Conservation (phyloP, 768 basidiomycete species). For the Rhodotorula taiwanensis region DNA sequence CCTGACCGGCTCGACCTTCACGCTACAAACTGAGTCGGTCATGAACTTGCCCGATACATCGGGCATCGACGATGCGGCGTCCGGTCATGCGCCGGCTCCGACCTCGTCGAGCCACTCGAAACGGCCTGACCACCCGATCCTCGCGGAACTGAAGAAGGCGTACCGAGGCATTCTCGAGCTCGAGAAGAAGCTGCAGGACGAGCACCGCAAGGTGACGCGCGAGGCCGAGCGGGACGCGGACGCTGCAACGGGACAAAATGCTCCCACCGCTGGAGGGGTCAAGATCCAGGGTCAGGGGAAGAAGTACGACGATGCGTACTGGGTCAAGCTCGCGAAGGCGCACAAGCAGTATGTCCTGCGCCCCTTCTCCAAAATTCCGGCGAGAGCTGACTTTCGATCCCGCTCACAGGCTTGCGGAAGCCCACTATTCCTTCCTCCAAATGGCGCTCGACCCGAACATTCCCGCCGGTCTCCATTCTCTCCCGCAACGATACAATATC, state of each 20-base stretch:
- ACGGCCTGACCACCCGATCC: conserved; percentile 50
- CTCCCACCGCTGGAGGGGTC: not conserved
- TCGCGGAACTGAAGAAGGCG: conserved; percentile 66
- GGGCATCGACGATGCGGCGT: conserved; percentile 9
- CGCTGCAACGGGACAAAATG: too few species aligned
- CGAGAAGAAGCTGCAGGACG: conserved; percentile 68
- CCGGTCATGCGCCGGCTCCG: not conserved
- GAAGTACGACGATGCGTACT: conserved; percentile 43
- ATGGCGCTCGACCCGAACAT: conserved; percentile 79
- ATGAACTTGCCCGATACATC: conserved; percentile 22
- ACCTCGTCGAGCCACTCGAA: not conserved
- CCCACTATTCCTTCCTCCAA: conserved; percentile 77
- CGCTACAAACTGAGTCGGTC: not conserved
- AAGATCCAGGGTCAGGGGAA: conserved; percentile 12
- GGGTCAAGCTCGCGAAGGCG: conserved; percentile 49
- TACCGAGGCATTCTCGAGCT: conserved; percentile 75
- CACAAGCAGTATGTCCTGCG: conserved; percentile 68
- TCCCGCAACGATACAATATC: conserved; percentile 92
- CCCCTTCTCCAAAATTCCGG: conserved; percentile 25
- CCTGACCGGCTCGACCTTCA: conserved; percentile 28
- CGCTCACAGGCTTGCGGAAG: conserved; percentile 83
- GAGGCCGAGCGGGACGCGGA: conserved; percentile 33
- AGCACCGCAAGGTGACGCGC: conserved; percentile 67
- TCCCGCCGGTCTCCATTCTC: conserved; percentile 77
- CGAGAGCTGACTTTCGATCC: conserved; percentile 58